A percentile compares a stretch with the other conserved stretches of the same genome.
phyloP scores from a whole-genome alignment of 306 rosid species.

The Arachis hypogaea region DNA sequence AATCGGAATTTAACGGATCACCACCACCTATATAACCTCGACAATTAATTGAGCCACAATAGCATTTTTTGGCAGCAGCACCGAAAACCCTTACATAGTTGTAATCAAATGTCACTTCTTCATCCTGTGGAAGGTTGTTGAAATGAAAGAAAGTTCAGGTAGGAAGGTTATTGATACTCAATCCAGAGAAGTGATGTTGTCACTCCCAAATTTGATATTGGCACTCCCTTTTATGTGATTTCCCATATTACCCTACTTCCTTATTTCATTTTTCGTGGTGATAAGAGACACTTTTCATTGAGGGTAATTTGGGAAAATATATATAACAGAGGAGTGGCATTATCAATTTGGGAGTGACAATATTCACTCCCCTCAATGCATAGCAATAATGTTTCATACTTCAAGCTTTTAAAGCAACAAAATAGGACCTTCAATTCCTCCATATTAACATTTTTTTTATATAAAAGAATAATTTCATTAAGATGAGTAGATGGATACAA shows the following conservation, averaged over 20 bases:
- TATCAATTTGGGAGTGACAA: too few species aligned
- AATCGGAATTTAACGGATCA: conserved; percentile 73
- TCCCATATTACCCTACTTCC: too few species aligned
- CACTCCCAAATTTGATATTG: too few species aligned
- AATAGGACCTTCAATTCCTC: conserved; percentile 30
- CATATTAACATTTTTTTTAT: neutral
- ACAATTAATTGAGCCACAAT: conserved; percentile 81
- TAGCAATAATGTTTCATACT: conserved; percentile 8
- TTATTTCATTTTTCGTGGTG: too few species aligned
- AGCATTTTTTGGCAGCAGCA: conserved; percentile 98
- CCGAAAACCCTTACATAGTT: conserved; percentile 99
- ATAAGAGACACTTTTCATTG: too few species aligned
- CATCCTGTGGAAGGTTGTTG: conserved; percentile 66
- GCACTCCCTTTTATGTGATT: too few species aligned
- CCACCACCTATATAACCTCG: conserved; percentile 93
- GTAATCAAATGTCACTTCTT: conserved; percentile 99
- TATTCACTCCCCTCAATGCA: too few species aligned
- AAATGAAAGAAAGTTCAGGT: conserved; percentile 30
- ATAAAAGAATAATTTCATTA: too few species aligned
- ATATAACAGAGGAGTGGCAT: too few species aligned
- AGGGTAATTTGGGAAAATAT: too few species aligned
- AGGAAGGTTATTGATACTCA: neutral
- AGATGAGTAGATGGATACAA: too few species aligned
- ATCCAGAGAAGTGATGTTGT: too few species aligned
- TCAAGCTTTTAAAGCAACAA: conserved; percentile 23